Conservation (phyloP, 495 filamentous ascomycete genomes). For the Acidiella bohemica region DNA sequence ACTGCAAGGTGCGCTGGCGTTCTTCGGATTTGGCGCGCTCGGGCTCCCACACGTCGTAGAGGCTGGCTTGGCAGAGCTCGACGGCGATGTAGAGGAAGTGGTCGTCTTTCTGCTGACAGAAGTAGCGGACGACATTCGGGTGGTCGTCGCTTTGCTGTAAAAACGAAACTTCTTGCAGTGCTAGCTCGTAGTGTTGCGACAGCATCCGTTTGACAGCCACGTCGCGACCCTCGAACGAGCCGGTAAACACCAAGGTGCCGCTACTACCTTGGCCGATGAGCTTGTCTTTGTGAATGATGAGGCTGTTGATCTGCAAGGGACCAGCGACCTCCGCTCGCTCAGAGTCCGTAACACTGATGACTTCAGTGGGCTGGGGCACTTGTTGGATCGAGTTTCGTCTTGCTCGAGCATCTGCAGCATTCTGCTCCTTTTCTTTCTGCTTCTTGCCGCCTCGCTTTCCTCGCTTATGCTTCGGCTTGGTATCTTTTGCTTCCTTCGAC, state of each 20-base stretch:
- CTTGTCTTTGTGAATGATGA: conserved; percentile 29
- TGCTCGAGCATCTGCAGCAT: conserved; percentile 28
- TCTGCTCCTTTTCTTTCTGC: conserved; percentile 50
- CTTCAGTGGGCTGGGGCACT: conserved; percentile 9
- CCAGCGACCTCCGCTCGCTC: conserved; percentile 27
- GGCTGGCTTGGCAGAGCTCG: conserved; percentile 86
- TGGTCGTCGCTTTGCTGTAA: conserved; percentile 91
- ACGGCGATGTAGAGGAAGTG: conserved; percentile 95
- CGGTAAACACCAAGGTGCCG: conserved; percentile 31
- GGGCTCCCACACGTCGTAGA: conserved; percentile 48
- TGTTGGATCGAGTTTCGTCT: conserved; percentile 16
- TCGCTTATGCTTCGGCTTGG: conserved; percentile 64
- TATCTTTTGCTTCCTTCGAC: conserved; percentile 14
- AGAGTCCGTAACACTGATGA: conserved; percentile 16
- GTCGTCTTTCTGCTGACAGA: conserved; percentile 70
- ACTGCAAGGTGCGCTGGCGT: conserved; percentile 7
- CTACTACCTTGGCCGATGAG: conserved; percentile 32
- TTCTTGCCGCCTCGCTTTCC: conserved; percentile 70
- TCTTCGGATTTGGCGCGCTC: conserved; percentile 19
- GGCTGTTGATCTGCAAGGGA: conserved; percentile 27
- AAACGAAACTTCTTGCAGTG: conserved; percentile 80
- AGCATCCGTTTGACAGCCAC: conserved; percentile 97
- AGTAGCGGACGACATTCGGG: conserved; percentile 92
- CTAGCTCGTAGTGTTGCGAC: conserved; percentile 86
- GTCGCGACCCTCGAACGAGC: conserved; percentile 50